A percentile compares a stretch with the other conserved stretches of the same genome.
Evolutionary conservation across 257 asterid genomes (phyloP).

Genomic region (Mentha longifolia): DNA sequence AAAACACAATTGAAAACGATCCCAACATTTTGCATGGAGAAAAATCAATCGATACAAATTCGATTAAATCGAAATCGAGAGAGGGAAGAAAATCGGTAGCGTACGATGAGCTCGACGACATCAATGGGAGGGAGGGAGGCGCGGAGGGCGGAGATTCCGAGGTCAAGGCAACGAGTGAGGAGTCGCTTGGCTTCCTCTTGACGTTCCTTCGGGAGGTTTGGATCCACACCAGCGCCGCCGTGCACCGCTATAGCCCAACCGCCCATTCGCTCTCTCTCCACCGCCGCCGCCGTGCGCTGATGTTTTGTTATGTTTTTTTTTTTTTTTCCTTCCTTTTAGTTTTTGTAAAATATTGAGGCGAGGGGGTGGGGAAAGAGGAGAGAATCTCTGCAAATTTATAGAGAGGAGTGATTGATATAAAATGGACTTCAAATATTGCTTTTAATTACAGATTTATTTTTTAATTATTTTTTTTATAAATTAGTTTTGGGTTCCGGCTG

Average conservation of each 20-base stretch:
- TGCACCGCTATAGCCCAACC: constrained; percentile 99
- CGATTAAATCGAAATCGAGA: no score
- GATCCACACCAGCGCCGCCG: constrained; percentile 99
- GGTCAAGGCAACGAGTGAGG: constrained; percentile 82
- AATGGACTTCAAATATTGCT: background rate
- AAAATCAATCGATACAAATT: background rate
- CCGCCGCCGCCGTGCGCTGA: constrained; percentile 4
- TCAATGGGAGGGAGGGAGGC: constrained; percentile 77
- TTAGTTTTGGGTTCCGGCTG: constrained; percentile 21
- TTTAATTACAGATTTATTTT: background rate
- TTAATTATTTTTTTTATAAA: background rate
- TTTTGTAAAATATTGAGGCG: background rate
- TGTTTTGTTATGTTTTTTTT: background rate
- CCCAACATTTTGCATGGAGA: background rate
- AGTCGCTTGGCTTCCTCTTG: constrained; percentile 81
- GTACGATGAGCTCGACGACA: constrained; percentile 92
- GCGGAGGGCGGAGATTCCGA: constrained; percentile 84
- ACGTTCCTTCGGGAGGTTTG: constrained; percentile 84
- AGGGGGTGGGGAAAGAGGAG: background rate
- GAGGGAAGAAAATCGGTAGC: background rate
- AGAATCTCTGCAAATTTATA: constrained; percentile 20
- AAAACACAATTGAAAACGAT: background rate
- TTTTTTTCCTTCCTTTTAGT: background rate
- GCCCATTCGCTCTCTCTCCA: constrained; percentile 56
- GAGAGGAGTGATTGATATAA: background rate